Conservation (phyloP, 2,329 filamentous ascomycete genomes). For the Corynespora cassiicola region DNA sequence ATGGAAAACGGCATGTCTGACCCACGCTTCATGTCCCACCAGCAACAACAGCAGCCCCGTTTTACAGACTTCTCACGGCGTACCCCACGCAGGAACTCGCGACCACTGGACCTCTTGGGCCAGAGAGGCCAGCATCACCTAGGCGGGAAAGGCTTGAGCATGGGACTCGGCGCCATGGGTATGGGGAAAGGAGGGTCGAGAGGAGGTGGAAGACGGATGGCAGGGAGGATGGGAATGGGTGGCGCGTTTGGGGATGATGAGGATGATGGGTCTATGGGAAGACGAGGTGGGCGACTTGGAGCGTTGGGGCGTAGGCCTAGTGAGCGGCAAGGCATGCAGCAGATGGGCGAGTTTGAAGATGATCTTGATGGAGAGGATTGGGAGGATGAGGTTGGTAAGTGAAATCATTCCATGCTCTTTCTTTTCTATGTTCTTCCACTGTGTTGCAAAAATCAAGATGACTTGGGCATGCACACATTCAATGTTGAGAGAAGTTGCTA, state of each 20-base stretch:
- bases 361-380: slow-evolving; percentile 5
- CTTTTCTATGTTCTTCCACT: no score
- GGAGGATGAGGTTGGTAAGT: slow-evolving; percentile 5
- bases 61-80: no score
- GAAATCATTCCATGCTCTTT: no score
- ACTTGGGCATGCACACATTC: no score
- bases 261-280: background rate
- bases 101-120: no score
- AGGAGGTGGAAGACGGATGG: background rate
- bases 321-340: background rate
- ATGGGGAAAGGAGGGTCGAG: slow-evolving; percentile 1
- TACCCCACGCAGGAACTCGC: no score
- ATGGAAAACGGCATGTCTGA: slow-evolving; percentile 16
- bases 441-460: no score
- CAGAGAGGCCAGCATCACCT: no score
- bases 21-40: slow-evolving; percentile 10
- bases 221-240: slow-evolving; percentile 1
- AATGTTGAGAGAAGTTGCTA: no score
- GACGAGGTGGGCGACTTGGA: background rate
- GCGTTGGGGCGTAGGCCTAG: no score
- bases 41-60: no score
- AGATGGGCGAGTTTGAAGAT: background rate
- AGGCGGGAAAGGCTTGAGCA: slow-evolving; percentile 2
- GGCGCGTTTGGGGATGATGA: slow-evolving; percentile 1
- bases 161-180: slow-evolving; percentile 5